Evolutionary conservation across 495 filamentous ascomycete species (phyloP).

Genomic region (Neohortaea acidophila): DNA sequence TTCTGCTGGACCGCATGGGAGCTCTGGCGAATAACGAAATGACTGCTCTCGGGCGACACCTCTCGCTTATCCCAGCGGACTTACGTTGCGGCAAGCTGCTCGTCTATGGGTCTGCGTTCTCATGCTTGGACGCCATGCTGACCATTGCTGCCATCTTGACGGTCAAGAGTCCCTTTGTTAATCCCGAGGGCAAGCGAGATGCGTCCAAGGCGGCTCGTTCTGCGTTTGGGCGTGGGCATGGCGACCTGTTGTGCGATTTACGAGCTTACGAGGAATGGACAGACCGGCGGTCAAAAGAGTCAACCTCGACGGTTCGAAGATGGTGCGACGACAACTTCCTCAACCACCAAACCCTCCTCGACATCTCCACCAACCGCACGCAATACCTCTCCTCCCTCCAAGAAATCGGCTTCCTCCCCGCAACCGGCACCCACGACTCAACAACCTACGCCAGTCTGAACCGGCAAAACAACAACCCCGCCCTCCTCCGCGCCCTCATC

Average conservation of each 20-base stretch:
- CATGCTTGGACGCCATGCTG: constrained; percentile 72
- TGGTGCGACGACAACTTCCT: constrained; percentile 87
- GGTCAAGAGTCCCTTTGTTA: constrained; percentile 68
- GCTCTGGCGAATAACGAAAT: constrained; percentile 71
- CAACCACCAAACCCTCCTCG: constrained; percentile 63
- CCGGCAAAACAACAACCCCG: constrained; percentile 32
- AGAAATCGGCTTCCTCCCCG: constrained; percentile 65
- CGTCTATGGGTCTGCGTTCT: constrained; percentile 88
- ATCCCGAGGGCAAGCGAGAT: constrained; percentile 64
- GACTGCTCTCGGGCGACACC: constrained; percentile 77
- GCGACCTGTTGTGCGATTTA: constrained; percentile 77
- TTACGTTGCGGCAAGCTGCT: constrained; percentile 86
- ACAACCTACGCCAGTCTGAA: constrained; percentile 23
- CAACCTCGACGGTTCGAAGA: constrained; percentile 46
- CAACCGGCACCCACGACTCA: constrained; percentile 27
- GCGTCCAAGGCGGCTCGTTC: constrained; percentile 63
- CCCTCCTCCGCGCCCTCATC: constrained; percentile 72
- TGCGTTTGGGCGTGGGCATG: constrained; percentile 58
- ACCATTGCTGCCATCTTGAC: constrained; percentile 86
- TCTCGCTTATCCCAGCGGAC: constrained; percentile 89
- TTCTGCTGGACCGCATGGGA: constrained; percentile 66
- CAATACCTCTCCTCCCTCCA: constrained; percentile 78
- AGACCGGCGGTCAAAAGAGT: constrained; percentile 38
- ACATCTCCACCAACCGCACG: constrained; percentile 70
- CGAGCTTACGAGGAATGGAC: constrained; percentile 72